phyloP scores from a whole-genome alignment of 768 basidiomycete genomes.

The Royoungia palumana region DNA sequence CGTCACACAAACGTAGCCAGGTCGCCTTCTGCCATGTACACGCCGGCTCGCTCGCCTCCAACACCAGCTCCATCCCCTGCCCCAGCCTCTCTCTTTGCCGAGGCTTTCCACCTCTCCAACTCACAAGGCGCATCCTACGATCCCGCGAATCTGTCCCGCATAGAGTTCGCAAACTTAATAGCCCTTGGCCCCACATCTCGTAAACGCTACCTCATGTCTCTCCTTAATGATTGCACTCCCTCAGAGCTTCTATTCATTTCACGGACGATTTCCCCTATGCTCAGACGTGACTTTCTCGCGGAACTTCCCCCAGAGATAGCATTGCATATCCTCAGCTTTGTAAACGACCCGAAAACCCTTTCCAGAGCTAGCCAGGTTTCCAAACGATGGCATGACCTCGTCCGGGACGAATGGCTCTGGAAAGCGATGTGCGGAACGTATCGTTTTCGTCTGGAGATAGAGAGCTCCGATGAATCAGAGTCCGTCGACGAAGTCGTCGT shows the following conservation, averaged over 20 bases:
- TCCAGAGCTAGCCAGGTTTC: conserved; percentile 69
- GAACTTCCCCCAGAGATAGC: conserved; percentile 70
- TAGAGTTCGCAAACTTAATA: conserved; percentile 31
- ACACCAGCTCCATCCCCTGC: conserved; percentile 61
- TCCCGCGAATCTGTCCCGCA: conserved; percentile 26
- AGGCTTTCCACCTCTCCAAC: conserved; percentile 20
- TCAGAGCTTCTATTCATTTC: conserved; percentile 67
- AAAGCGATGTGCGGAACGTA: conserved; percentile 63
- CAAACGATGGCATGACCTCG: conserved; percentile 63
- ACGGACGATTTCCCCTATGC: conserved; percentile 57
- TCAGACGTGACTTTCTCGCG: conserved; percentile 57
- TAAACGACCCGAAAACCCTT: conserved; percentile 73
- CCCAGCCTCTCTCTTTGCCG: conserved; percentile 47
- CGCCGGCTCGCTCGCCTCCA: conserved; percentile 56
- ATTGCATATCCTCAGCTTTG: conserved; percentile 68
- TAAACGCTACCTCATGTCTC: conserved; percentile 48
- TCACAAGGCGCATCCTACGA: conserved; percentile 14
- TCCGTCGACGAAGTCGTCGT: conserved; percentile 26
- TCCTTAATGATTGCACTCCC: conserved; percentile 54
- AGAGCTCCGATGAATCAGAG: conserved; percentile 21
- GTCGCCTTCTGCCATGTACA: conserved; percentile 39
- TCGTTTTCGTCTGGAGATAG: conserved; percentile 39
- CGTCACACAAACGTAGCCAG: conserved; percentile 14
- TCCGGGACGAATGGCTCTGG: conserved; percentile 80
- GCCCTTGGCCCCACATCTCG: conserved; percentile 40